These are phyloP conservation scores for Quercus dentata DNA, from an alignment of 306 rosid genomes.

Conservation along the genomic window DNA sequence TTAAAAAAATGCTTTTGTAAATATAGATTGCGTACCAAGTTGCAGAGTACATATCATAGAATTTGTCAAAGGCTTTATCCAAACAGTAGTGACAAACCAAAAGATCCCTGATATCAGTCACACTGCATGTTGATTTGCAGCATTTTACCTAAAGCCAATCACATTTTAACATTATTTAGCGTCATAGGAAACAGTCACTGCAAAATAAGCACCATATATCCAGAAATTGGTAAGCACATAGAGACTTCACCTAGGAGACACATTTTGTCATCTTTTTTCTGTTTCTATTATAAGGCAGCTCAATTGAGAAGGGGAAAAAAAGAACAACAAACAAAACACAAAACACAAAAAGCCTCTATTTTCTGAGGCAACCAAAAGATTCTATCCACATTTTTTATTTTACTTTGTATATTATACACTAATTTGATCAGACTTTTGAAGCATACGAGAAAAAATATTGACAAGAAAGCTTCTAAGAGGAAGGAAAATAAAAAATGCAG, in stretches of 20 bases:
- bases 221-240: background rate
- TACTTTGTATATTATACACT: background rate
- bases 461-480: background rate
- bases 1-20: background rate
- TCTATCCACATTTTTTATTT: background rate
- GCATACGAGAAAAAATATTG: background rate
- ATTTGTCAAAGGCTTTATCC: slow-evolving; percentile 78
- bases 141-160: slow-evolving; percentile 63
- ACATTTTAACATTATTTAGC: slow-evolving; percentile 16
- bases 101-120: slow-evolving; percentile 73
- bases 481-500: background rate
- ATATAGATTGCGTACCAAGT: slow-evolving; percentile 54
- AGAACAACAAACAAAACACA: background rate
- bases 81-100: slow-evolving; percentile 80
- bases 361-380: background rate
- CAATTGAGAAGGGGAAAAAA: background rate
- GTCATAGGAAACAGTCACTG: slow-evolving; percentile 15
- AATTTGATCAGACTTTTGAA: background rate
- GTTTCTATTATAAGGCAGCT: background rate
- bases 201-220: background rate
- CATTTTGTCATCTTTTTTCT: background rate
- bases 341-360: background rate
- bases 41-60: slow-evolving; percentile 86
- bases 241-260: background rate
- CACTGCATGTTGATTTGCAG: slow-evolving; percentile 84